Percentiles rank a stretch among this genome's conserved stretches.
phyloP scores from a whole-genome alignment of 1,284 basidiomycete genomes.

The Leccinum griseonigrum region DNA sequence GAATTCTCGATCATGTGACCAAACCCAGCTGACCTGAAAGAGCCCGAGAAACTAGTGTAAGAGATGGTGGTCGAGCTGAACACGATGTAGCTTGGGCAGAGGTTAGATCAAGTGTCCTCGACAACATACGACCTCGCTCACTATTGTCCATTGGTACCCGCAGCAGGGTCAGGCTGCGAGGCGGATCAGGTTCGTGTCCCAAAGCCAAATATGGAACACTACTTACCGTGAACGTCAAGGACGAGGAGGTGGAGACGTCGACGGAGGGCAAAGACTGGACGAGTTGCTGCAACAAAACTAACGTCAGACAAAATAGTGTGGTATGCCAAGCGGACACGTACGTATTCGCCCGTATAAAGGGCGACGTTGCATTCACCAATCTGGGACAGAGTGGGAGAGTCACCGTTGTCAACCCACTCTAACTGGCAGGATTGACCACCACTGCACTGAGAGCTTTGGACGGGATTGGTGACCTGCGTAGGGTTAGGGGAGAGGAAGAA shows the following conservation, averaged over 20 bases:
- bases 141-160: slow-evolving; percentile 25
- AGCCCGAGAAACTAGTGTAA: slow-evolving; percentile 51
- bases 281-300: slow-evolving; percentile 25
- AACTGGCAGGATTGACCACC: slow-evolving; percentile 53
- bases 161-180: slow-evolving; percentile 16
- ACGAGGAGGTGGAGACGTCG: slow-evolving; percentile 34
- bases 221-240: slow-evolving; percentile 39
- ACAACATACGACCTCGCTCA: slow-evolving; percentile 8
- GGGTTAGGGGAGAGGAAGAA: neutral
- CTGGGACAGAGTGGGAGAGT: slow-evolving; percentile 42
- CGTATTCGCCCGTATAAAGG: slow-evolving; percentile 53
- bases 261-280: slow-evolving; percentile 40
- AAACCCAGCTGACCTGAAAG: slow-evolving; percentile 46
- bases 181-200: neutral
- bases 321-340: slow-evolving; percentile 21
- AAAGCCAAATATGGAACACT: neutral
- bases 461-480: slow-evolving; percentile 50
- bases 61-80: slow-evolving; percentile 45
- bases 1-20: neutral
- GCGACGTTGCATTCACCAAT: slow-evolving; percentile 52
- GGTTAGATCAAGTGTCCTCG: slow-evolving; percentile 5
- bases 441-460: slow-evolving; percentile 40
- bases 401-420: slow-evolving; percentile 61
- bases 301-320: slow-evolving; percentile 15
- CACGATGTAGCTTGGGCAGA: slow-evolving; percentile 44